phyloP scores from a whole-genome alignment of 2,329 filamentous ascomycete species.

The Pyrenochaeta sp. region DNA sequence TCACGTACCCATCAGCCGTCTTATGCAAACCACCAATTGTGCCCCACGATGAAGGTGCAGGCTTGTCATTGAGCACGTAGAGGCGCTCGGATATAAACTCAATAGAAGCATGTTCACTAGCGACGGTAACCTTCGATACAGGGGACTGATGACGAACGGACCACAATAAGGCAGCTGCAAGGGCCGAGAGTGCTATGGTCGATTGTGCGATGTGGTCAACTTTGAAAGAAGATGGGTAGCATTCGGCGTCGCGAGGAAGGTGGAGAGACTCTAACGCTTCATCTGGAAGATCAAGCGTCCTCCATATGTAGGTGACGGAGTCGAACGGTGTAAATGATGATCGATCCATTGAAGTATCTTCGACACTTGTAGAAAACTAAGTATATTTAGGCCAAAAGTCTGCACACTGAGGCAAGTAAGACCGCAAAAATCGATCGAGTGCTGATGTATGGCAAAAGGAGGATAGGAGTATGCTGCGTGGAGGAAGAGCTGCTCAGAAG shows the following conservation, averaged over 20 bases:
- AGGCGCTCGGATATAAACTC: constrained; percentile 65
- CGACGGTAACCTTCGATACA: constrained; percentile 54
- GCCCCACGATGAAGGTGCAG: constrained; percentile 48
- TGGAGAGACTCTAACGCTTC: constrained; percentile 31
- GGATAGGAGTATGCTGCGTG: background rate
- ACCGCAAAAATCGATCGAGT: background rate
- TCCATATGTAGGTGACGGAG: constrained; percentile 45
- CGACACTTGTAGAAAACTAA: background rate
- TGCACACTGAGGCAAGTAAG: background rate
- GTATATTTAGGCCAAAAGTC: background rate
- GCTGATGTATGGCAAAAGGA: background rate
- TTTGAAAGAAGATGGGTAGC: constrained; percentile 62
- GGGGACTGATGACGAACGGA: constrained; percentile 39
- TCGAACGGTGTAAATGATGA: constrained; percentile 32
- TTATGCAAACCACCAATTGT: constrained; percentile 62
- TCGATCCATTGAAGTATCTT: constrained; percentile 22
- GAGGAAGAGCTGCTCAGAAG: background rate
- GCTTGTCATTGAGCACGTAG: constrained; percentile 55
- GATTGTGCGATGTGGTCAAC: constrained; percentile 63
- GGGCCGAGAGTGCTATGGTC: constrained; percentile 60
- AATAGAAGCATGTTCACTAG: constrained; percentile 56
- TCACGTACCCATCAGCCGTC: constrained; percentile 61
- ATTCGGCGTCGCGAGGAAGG: constrained; percentile 31
- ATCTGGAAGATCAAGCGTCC: constrained; percentile 27
- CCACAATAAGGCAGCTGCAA: constrained; percentile 59